These are phyloP conservation scores for Mercurialis annua DNA, from an alignment of 345 rosid genomes.

Conservation along the genomic window DNA sequence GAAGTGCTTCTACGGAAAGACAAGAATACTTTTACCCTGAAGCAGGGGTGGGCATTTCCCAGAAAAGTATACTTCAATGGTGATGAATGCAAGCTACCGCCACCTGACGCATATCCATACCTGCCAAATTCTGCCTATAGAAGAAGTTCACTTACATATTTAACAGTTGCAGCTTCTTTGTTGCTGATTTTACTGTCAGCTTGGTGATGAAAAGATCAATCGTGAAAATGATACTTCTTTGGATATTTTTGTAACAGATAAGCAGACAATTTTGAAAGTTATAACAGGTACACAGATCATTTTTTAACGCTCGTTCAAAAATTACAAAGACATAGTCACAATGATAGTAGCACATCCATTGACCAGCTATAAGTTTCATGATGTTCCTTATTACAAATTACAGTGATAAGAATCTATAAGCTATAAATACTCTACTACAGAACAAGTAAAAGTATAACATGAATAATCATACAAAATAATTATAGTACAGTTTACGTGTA, in stretches of 20 bases:
- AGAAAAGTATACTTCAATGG: constrained; percentile 88
- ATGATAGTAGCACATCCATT: constrained; percentile 12
- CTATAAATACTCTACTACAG: constrained; percentile 27
- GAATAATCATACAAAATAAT: constrained; percentile 15
- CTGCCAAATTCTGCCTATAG: constrained; percentile 62
- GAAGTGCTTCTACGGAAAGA: constrained; percentile 84
- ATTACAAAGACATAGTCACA: constrained; percentile 1
- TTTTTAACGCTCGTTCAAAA: constrained; percentile 4
- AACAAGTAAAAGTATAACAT: constrained; percentile 9
- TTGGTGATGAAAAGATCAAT: constrained; percentile 14
- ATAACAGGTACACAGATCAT: constrained; percentile 13
- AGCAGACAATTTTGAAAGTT: no score
- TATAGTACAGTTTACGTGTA: constrained; percentile 4
- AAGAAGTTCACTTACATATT: constrained; percentile 19
- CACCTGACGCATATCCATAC: constrained; percentile 81
- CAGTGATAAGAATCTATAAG: constrained; percentile 19
- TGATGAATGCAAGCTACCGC: constrained; percentile 84
- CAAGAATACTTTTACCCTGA: constrained; percentile 62
- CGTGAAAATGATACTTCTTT: constrained; percentile 3
- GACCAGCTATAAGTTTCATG: constrained; percentile 18
- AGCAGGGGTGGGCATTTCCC: constrained; percentile 96
- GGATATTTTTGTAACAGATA: constrained; percentile 7
- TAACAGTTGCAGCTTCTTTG: constrained; percentile 26
- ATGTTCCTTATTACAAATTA: constrained; percentile 33
- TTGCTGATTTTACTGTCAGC: constrained; percentile 23